Evolutionary conservation across 345 rosid genomes (phyloP), one percentile per base, ranked within the genome.

Genomic region (Lepidium africanum): DNA sequence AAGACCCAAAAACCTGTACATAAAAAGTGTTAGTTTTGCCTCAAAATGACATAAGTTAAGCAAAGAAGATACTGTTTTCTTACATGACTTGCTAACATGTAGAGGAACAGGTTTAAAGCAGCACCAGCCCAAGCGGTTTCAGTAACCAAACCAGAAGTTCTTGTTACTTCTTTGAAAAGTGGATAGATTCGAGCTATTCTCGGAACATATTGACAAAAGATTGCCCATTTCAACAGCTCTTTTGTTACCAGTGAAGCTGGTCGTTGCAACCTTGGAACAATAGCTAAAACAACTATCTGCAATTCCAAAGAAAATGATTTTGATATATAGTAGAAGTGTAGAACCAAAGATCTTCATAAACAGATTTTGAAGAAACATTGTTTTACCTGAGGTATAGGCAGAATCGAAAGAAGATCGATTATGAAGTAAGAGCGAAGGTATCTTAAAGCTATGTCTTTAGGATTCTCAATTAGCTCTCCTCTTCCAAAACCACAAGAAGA

Each of bases 41-140:
- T 4, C 0, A 53, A 2, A 19, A 49, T 7, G 21, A 36, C 5
- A 58, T 9, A 50, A 19, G 37, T 35, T 10, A 2, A 62, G 38
- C 38, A 46, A 9, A 33, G 0, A 19, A 46, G 12, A 21, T 7
- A 50, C 2, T 50, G 27, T 52, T 7, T 19, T 17, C 74, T 46
- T 69, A 69, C 80, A 62, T 77, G 80, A 67, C 80, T 77, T 21
- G 80, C 80, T 65, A 77, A 42, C 73, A 71, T 77, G 69, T 77
- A 77, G 4, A 77, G 77, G 55, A 71, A 77, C 0, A 77, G 37
- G 65, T 77, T 77, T 47, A 77, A 41, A 32, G 70, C 80, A 72
- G 80, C 80, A 32, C 80, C 80, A 66, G 70, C 80, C 80, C 80
- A 77, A 9, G 80, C 80, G 27, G 77, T 77, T 33, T 77, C 80